phyloP scores from a whole-genome alignment of 108 stramenopile genomes.

The Schizochytrium sp. region DNA sequence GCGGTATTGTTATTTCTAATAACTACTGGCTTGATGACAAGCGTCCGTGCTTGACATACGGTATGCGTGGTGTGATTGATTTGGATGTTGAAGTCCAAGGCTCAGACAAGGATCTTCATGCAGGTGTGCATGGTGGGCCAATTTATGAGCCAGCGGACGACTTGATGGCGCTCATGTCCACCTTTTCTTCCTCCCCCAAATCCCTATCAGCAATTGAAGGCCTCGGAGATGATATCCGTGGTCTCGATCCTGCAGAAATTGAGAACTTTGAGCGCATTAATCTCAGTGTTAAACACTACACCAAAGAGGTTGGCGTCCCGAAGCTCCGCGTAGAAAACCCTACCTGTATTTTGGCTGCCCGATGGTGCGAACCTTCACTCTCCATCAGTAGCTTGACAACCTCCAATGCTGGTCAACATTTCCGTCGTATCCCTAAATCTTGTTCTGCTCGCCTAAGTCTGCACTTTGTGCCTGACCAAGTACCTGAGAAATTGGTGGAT shows the following conservation, averaged over 20 bases:
- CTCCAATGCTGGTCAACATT: conserved; percentile 19
- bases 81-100: conserved; percentile 31
- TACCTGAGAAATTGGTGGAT: neutral
- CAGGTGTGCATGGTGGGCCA: conserved; percentile 56
- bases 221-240: neutral
- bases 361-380: conserved; percentile 61
- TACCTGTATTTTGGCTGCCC: neutral
- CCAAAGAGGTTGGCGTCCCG: neutral
- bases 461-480: conserved; percentile 64
- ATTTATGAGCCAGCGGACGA: conserved; percentile 39
- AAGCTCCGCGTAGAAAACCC: conserved; percentile 3
- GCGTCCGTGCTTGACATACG: conserved; percentile 62
- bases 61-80: conserved; percentile 64
- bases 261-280: conserved; percentile 55
- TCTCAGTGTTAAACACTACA: conserved; percentile 1
- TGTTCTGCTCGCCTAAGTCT: conserved; percentile 34
- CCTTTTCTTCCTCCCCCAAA: neutral
- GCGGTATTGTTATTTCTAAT: conserved; percentile 51
- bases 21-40: conserved; percentile 62
- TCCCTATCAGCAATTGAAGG: neutral
- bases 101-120: conserved; percentile 10
- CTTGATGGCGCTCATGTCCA: conserved; percentile 12
- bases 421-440: conserved; percentile 31
- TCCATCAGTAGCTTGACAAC: conserved; percentile 43
- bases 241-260: neutral